phyloP scores from a whole-genome alignment of 768 basidiomycete species.

The Leccinum incarnatum region DNA sequence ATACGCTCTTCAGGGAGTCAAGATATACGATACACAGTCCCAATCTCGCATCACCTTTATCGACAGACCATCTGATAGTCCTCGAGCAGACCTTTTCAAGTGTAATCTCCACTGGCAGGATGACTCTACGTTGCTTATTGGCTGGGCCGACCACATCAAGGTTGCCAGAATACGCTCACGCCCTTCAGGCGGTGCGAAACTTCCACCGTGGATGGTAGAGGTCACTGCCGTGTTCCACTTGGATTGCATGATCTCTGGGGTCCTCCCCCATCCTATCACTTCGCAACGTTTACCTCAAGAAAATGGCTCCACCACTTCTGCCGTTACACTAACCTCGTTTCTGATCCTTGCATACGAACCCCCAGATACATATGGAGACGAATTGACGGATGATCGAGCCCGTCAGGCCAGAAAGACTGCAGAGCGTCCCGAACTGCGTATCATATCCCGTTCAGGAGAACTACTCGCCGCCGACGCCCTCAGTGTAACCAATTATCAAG shows the following conservation, averaged over 20 bases:
- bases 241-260: constrained; percentile 93
- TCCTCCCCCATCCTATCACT: constrained; percentile 70
- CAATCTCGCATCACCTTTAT: constrained; percentile 81
- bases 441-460: constrained; percentile 86
- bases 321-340: constrained; percentile 59
- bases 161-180: constrained; percentile 76
- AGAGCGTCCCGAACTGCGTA: constrained; percentile 90
- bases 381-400: constrained; percentile 66
- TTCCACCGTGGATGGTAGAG: constrained; percentile 71
- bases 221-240: constrained; percentile 90
- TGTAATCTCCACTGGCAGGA: constrained; percentile 92
- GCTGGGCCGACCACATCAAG: constrained; percentile 93
- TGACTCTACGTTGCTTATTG: constrained; percentile 84
- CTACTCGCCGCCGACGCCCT: constrained; percentile 86
- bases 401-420: constrained; percentile 81
- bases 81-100: constrained; percentile 93
- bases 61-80: constrained; percentile 76
- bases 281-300: constrained; percentile 15
- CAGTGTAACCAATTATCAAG: constrained; percentile 70
- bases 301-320: constrained; percentile 18
- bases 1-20: constrained; percentile 67
- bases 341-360: constrained; percentile 86
- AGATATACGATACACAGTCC: constrained; percentile 83
- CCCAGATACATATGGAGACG: constrained; percentile 65
- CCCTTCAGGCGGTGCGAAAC: constrained; percentile 44